phyloP scores from a whole-genome alignment of 805 yeast genomes.

The Saturnispora saitoi region DNA sequence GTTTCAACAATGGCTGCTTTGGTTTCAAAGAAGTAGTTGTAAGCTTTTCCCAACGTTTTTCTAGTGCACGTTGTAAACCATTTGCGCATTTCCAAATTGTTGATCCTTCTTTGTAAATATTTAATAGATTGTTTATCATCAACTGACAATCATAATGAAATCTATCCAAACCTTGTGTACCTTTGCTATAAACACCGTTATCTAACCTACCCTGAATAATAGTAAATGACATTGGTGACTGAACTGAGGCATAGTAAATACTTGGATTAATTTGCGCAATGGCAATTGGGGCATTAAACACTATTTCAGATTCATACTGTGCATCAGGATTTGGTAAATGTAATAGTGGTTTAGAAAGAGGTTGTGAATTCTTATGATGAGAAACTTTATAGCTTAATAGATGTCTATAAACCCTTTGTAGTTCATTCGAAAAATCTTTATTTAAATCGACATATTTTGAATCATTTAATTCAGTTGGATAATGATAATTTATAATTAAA shows the following conservation, averaged over 20 bases:
- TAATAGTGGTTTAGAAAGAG: constrained; percentile 43
- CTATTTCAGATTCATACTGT: background rate
- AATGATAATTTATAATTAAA: background rate
- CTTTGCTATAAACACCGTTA: constrained; percentile 40
- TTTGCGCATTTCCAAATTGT: constrained; percentile 64
- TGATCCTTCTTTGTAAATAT: constrained; percentile 68
- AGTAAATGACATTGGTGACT: constrained; percentile 65
- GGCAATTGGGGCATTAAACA: constrained; percentile 3
- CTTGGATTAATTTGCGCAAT: constrained; percentile 48
- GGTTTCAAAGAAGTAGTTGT: constrained; percentile 19
- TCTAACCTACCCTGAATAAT: constrained; percentile 47
- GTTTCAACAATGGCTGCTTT: background rate
- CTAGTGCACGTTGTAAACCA: constrained; percentile 46
- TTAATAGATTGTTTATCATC: constrained; percentile 71
- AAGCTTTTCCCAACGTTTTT: constrained; percentile 31
- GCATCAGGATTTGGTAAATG: constrained; percentile 56
- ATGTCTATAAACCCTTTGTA: constrained; percentile 11
- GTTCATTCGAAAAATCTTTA: constrained; percentile 12
- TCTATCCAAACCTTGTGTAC: constrained; percentile 42
- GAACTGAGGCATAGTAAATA: constrained; percentile 66
- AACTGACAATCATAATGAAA: constrained; percentile 51
- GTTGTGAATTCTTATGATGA: constrained; percentile 16
- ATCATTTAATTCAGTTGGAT: constrained; percentile 1
- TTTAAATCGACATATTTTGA: constrained; percentile 4
- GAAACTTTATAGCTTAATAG: constrained; percentile 14